Evolutionary conservation across 345 rosid species (phyloP).

Genomic region (Acer saccharum): DNA sequence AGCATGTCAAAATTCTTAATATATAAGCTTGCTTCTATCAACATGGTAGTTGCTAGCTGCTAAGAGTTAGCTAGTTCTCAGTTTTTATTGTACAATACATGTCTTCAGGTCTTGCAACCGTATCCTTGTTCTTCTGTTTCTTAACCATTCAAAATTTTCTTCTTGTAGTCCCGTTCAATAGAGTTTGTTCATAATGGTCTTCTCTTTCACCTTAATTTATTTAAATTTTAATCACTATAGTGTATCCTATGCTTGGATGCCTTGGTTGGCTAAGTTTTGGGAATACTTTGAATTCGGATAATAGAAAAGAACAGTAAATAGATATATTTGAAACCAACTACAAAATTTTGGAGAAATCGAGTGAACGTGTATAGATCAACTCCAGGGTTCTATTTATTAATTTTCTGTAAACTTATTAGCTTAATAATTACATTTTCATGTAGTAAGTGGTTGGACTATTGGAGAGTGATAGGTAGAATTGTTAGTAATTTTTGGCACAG

Average conservation of each 20-base stretch:
- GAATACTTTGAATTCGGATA: neutral
- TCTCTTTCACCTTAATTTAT: neutral
- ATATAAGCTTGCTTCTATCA: neutral
- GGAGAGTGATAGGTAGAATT: neutral
- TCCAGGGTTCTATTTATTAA: neutral
- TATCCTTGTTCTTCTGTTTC: neutral
- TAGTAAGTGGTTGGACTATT: neutral
- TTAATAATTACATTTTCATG: neutral
- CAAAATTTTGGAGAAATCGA: neutral
- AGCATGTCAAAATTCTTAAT: neutral
- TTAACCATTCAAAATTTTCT: neutral
- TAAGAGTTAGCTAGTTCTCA: neutral
- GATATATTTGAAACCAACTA: neutral
- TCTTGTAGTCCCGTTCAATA: neutral
- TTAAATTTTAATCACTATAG: neutral
- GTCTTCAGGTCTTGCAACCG: neutral
- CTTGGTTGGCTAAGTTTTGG: neutral
- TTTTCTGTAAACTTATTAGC: neutral
- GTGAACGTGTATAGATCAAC: neutral
- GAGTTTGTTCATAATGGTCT: neutral
- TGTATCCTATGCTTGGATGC: neutral
- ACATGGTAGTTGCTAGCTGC: neutral
- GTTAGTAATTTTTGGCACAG: too few species aligned
- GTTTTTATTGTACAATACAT: neutral
- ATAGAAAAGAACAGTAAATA: neutral